A percentile compares a stretch with the other conserved stretches of the same genome.
These are phyloP conservation scores for Lenwebbia sp. DNA, from an alignment of 345 rosid species.

Conservation along the genomic window DNA sequence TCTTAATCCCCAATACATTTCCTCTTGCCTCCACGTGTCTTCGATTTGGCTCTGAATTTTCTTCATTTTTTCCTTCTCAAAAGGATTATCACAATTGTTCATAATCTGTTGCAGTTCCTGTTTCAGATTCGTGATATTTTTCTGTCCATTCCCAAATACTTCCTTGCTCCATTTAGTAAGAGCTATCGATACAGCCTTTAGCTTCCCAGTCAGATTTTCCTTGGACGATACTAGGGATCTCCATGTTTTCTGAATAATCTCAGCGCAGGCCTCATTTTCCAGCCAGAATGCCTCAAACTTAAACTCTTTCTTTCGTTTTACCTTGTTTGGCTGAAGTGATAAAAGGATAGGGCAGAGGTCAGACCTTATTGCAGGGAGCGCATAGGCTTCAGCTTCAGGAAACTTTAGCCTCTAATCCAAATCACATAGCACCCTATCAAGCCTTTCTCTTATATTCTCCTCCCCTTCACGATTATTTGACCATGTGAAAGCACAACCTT, in stretches of 20 bases:
- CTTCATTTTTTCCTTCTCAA: not conserved
- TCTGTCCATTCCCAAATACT: not conserved
- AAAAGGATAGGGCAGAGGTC: not conserved
- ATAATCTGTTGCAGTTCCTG: not conserved
- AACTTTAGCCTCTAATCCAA: not conserved
- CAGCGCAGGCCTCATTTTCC: not conserved
- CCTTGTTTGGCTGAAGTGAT: not conserved
- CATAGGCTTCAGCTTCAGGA: not conserved
- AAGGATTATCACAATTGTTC: not conserved
- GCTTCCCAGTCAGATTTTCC: not conserved
- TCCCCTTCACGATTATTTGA: not conserved
- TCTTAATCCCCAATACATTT: not conserved
- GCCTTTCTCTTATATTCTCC: not conserved
- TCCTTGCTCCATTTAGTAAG: not conserved
- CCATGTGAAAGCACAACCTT: not conserved
- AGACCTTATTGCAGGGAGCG: not conserved
- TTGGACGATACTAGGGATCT: accelerated
- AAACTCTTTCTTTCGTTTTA: not conserved
- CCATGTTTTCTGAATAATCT: not conserved
- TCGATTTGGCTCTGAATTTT: not conserved
- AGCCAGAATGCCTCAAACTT: not conserved
- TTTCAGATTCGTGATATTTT: not conserved
- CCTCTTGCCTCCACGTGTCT: not conserved
- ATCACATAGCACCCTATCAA: not conserved
- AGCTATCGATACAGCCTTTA: not conserved